Evolutionary conservation across 2,329 filamentous ascomycete species (phyloP).

Genomic region (Decorospora gaudefroyi): DNA sequence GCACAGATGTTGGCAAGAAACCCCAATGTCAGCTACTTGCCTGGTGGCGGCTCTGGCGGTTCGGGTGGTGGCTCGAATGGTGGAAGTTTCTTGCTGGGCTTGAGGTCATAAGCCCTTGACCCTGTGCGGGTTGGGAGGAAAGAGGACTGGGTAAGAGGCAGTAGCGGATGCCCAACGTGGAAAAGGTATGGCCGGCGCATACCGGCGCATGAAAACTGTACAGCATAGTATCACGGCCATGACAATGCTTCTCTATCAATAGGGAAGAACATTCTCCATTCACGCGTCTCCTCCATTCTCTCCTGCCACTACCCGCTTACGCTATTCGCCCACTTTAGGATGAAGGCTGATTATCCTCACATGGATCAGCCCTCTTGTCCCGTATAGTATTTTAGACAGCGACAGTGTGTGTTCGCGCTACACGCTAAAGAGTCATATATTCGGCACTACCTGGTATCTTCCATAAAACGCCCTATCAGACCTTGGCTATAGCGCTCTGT

Average conservation of each 20-base stretch:
- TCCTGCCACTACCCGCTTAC: too few species aligned
- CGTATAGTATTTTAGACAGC: too few species aligned
- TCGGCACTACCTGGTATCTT: constrained; percentile 3
- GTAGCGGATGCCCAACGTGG: constrained; percentile 3
- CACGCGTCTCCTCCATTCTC: too few species aligned
- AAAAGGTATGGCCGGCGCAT: constrained; percentile 30
- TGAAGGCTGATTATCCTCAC: too few species aligned
- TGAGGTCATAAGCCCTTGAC: constrained; percentile 54
- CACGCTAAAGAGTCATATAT: not conserved
- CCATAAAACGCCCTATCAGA: not conserved
- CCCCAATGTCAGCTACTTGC: constrained; percentile 94
- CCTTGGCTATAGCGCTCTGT: not conserved
- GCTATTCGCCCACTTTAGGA: too few species aligned
- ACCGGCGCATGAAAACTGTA: constrained; percentile 32
- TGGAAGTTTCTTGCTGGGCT: constrained; percentile 68
- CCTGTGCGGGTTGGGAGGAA: not conserved
- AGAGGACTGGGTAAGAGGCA: constrained; percentile 5
- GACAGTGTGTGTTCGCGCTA: too few species aligned
- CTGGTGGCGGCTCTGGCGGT: constrained; percentile 68
- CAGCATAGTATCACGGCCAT: constrained; percentile 29
- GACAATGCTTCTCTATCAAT: constrained; percentile 17
- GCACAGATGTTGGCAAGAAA: constrained; percentile 86
- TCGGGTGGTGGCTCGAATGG: constrained; percentile 61
- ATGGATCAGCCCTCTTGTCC: too few species aligned
- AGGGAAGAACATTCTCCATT: too few species aligned